A percentile compares a stretch with the other conserved stretches of the same genome.
Evolutionary conservation across 2,329 filamentous ascomycete genomes (phyloP).

Genomic region (Alternaria sp.): DNA sequence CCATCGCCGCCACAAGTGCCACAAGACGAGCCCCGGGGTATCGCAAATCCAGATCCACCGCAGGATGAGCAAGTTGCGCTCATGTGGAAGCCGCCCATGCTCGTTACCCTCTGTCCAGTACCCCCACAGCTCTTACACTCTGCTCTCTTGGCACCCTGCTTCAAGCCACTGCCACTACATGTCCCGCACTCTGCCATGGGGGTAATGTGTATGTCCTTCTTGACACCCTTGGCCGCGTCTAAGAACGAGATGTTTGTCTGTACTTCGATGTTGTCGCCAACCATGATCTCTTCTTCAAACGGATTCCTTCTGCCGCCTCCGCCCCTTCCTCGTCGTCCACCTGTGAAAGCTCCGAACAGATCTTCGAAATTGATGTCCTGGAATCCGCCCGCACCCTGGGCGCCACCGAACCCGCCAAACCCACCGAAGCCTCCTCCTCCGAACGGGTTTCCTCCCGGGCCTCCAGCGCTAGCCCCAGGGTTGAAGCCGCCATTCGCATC

Average conservation of each 20-base stretch:
- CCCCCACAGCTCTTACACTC: slow-evolving; percentile 83
- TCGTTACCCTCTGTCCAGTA: slow-evolving; percentile 84
- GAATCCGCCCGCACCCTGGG: slow-evolving; percentile 67
- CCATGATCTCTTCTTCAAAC: slow-evolving; percentile 79
- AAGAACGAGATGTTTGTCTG: slow-evolving; percentile 93
- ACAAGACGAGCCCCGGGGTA: slow-evolving; percentile 83
- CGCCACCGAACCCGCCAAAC: slow-evolving; percentile 48
- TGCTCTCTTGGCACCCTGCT: slow-evolving; percentile 74
- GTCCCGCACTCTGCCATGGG: slow-evolving; percentile 82
- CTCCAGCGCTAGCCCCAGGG: slow-evolving; percentile 68
- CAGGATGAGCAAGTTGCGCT: slow-evolving; percentile 85
- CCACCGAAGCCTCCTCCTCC: slow-evolving; percentile 55
- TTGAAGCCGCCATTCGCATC: slow-evolving; percentile 77
- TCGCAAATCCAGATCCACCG: slow-evolving; percentile 75
- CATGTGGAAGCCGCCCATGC: slow-evolving; percentile 96
- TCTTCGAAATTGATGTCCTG: slow-evolving; percentile 95
- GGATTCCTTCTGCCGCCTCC: slow-evolving; percentile 64
- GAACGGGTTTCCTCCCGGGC: slow-evolving; percentile 69
- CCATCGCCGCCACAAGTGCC: slow-evolving; percentile 80
- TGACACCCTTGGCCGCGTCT: slow-evolving; percentile 91
- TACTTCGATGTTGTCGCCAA: slow-evolving; percentile 96
- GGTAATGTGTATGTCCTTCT: slow-evolving; percentile 85
- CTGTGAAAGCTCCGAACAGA: slow-evolving; percentile 85
- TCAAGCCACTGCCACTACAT: slow-evolving; percentile 83
- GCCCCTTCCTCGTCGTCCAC: slow-evolving; percentile 57